Base-by-base conservation (phyloP, 345 rosid species). In the Heritiera fomes region DNA sequence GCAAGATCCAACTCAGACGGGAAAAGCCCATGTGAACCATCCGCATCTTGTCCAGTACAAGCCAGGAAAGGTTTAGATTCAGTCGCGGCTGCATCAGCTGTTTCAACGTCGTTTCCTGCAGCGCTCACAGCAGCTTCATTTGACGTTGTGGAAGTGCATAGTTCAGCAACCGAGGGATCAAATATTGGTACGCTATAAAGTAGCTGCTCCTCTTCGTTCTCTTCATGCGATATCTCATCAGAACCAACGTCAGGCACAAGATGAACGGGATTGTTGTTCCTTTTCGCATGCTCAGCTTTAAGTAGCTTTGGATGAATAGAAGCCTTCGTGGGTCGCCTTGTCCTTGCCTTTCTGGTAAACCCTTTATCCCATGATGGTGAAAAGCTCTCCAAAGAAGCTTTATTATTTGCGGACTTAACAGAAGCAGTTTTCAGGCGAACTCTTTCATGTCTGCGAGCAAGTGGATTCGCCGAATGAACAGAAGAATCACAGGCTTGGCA, bases 1-100 rank as follows among this genome's bases (percentile, higher is more conserved):
- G 90, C 99, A 8, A 94, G 91, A 56, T 96, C 99, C 90, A 82
- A 84, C 9, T 94, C 95, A 7, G 98, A 87, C 8, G 95, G 98
- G 28, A 89, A 87, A 77, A 91, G 82, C 62, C 91, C 92, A 5
- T 85, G 88, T 63, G 84, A 56, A 30, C 55, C 58, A 28, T 83
- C 88, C 30, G n/a, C 78, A 6, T 74, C 85, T 28, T 71, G 45
- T 23, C 79, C 73, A 18, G 12, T 56, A 23, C 70, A 75, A n/a
- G 15, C 38, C 40, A 30, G 7, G 6, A 17, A 55, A 49, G 64
- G 71, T 52, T 76, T 81, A 20, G 83, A 75, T 58, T 81, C 85
- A 30, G 46, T 61, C n/a, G 76, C 83, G 28, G 30, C 46, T 20
- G 32, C 77, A 45, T 50, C 79, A 12, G 56, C 78, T 0, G 59